A percentile compares a stretch with the other conserved stretches of the same genome.
phyloP scores from a whole-genome alignment of 176 grass and related monocot species.

The Triticum aestivum region DNA sequence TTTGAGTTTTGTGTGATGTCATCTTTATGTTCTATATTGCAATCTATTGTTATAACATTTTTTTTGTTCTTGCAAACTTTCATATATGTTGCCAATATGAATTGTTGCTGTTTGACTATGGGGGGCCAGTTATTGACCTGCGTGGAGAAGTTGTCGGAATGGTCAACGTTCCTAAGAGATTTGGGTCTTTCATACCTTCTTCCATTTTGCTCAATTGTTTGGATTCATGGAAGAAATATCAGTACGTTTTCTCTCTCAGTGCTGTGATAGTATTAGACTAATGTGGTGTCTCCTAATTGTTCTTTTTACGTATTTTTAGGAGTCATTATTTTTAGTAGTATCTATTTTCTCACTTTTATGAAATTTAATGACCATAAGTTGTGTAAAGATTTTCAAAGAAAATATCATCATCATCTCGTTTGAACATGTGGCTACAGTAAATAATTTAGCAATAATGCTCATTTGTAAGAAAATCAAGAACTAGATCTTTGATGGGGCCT shows the following conservation, averaged over 20 bases:
- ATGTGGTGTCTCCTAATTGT: background rate
- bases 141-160: background rate
- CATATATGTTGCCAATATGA: no score
- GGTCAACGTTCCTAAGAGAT: background rate
- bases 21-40: no score
- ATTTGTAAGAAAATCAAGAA: background rate
- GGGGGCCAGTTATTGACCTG: slow-evolving; percentile 2
- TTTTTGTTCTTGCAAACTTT: no score
- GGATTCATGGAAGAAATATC: background rate
- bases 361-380: background rate
- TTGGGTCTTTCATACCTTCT: slow-evolving; percentile 9
- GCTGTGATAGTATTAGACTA: background rate
- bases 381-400: background rate
- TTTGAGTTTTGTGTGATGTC: background rate
- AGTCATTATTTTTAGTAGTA: background rate
- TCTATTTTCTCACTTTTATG: background rate
- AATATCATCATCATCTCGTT: no score
- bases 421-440: no score
- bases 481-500: background rate
- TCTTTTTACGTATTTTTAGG: background rate
- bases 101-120: background rate
- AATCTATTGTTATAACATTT: no score
- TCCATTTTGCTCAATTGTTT: background rate
- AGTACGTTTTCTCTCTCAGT: background rate
- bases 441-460: no score